phyloP scores from a whole-genome alignment of 2,329 filamentous ascomycete species.

The Trichoderma sp. region DNA sequence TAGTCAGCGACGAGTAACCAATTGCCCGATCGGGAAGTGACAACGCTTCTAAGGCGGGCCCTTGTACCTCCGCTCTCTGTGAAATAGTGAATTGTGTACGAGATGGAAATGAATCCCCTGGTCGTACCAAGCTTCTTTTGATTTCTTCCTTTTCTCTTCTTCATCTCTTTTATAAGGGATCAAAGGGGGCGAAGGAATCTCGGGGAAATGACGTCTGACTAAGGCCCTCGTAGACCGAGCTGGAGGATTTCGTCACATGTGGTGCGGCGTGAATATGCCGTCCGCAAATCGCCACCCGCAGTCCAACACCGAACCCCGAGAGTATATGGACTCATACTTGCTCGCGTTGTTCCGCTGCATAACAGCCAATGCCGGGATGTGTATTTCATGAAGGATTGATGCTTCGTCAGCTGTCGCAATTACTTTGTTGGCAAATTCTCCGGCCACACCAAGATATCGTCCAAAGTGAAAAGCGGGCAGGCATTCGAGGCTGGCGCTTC shows the following conservation, averaged over 20 bases:
- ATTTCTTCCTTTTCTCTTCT: background rate
- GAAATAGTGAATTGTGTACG: background rate
- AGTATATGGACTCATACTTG: background rate
- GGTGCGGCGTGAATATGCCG: background rate
- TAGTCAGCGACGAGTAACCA: conserved; percentile 34
- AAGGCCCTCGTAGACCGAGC: conserved; percentile 12
- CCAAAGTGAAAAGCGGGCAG: conserved; percentile 16
- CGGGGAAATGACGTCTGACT: background rate
- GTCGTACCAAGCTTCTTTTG: background rate
- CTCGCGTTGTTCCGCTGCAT: background rate
- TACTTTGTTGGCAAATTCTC: background rate
- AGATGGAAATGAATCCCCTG: background rate
- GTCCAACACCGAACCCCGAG: conserved; percentile 1
- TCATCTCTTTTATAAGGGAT: background rate
- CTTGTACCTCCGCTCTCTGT: background rate
- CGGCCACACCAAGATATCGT: conserved; percentile 23
- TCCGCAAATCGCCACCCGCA: background rate
- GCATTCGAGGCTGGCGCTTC: background rate
- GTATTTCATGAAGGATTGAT: background rate
- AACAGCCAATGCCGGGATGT: background rate
- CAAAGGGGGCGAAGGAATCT: background rate
- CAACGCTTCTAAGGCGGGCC: background rate
- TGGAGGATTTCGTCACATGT: background rate
- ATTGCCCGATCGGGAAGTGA: conserved; percentile 6
- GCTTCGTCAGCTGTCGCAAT: background rate